Conservation (phyloP, 768 basidiomycete genomes). For the Suillus subaureus region DNA sequence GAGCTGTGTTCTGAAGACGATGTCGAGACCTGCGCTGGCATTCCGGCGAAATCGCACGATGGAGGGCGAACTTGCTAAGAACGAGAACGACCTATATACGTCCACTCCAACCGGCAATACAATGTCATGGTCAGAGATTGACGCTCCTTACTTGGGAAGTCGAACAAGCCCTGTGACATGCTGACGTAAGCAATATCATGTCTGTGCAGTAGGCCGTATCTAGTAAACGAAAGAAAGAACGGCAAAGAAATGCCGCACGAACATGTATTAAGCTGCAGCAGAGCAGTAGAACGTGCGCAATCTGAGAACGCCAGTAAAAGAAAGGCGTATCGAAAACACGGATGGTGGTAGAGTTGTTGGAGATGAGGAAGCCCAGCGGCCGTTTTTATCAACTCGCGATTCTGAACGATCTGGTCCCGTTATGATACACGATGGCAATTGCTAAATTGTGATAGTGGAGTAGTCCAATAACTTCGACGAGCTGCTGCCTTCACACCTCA, state of each 20-base stretch:
- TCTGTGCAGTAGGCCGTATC: constrained; percentile 16
- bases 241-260: constrained; percentile 19
- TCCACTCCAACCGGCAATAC: neutral
- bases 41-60: neutral
- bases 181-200: neutral
- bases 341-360: constrained; percentile 1
- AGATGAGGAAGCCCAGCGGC: neutral
- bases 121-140: neutral
- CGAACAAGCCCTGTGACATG: neutral
- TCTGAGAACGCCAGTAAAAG: constrained; percentile 11
- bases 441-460: too few relatives aligned
- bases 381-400: neutral
- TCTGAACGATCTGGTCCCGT: neutral
- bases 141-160: neutral
- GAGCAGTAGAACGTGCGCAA: constrained; percentile 28
- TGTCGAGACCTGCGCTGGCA: neutral
- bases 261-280: constrained; percentile 32
- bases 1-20: constrained; percentile 12
- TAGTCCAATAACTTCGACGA: too few relatives aligned
- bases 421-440: too few relatives aligned
- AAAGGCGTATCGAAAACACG: constrained; percentile 12
- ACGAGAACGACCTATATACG: neutral
- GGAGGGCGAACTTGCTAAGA: neutral
- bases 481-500: too few relatives aligned
- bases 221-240: constrained; percentile 19